Evolutionary conservation across 257 asterid genomes (phyloP).

Genomic region (Solanum tarapatanum): DNA sequence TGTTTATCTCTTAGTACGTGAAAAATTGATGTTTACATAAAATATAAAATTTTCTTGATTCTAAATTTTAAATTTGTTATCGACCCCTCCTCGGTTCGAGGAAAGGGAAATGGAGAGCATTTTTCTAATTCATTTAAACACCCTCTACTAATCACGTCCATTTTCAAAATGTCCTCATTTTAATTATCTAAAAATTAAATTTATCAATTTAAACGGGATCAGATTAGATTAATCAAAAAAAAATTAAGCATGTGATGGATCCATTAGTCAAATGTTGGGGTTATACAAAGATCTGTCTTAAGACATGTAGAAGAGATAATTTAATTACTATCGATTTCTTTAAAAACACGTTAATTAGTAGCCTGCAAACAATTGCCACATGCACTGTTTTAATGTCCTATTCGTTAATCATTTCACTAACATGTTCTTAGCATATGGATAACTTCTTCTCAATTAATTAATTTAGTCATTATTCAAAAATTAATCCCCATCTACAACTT

Average conservation of each 20-base stretch:
- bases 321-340: background rate
- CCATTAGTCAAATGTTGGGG: background rate
- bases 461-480: background rate
- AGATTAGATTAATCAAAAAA: background rate
- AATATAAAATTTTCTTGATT: fast-evolving
- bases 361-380: background rate
- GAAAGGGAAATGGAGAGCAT: background rate
- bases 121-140: background rate
- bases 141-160: conserved; percentile 3
- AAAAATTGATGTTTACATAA: background rate
- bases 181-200: background rate
- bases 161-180: background rate
- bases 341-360: background rate
- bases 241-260: background rate
- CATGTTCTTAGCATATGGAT: background rate
- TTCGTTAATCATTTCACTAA: background rate
- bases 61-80: background rate
- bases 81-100: too few species aligned
- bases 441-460: background rate
- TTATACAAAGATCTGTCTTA: background rate
- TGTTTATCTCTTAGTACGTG: background rate
- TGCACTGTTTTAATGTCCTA: background rate
- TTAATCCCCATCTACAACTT: background rate
- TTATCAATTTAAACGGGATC: background rate
- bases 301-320: background rate